These are phyloP conservation scores for Apophysomyces variabilis DNA, from an alignment of 371 early-diverging fungal genomes.

Conservation along the genomic window DNA sequence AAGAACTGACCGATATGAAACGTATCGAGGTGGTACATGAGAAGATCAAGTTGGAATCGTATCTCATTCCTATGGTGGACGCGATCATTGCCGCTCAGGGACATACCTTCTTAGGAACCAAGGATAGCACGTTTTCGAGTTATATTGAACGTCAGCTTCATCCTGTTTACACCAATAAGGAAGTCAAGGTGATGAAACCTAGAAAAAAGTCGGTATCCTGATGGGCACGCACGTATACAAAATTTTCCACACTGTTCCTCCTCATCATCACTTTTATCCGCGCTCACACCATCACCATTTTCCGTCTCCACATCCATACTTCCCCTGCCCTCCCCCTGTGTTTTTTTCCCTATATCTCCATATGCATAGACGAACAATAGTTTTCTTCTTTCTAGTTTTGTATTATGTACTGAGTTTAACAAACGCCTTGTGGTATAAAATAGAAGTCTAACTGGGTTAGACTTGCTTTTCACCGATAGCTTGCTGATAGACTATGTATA, in stretches of 20 bases:
- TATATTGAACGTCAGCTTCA: slow-evolving; percentile 65
- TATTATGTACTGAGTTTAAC: slow-evolving; percentile 13
- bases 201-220: not conserved
- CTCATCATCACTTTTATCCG: no score
- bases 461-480: no score
- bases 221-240: no score
- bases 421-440: not conserved
- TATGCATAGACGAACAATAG: no score
- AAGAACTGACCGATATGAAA: slow-evolving; percentile 45
- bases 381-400: not conserved
- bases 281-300: no score
- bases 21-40: slow-evolving; percentile 53
- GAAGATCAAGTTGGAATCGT: slow-evolving; percentile 51
- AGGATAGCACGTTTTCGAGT: slow-evolving; percentile 60
- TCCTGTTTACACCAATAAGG: slow-evolving; percentile 48
- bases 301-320: no score
- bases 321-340: no score
- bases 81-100: slow-evolving; percentile 67
- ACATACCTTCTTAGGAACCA: slow-evolving; percentile 60
- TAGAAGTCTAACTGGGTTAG: not conserved
- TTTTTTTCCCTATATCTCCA: no score
- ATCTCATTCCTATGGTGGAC: slow-evolving; percentile 69
- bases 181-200: slow-evolving; percentile 30
- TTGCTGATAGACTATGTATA: no score
- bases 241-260: no score